phyloP scores from a whole-genome alignment of 2,329 filamentous ascomycete genomes.

The Arthrobotrys entomopaga region DNA sequence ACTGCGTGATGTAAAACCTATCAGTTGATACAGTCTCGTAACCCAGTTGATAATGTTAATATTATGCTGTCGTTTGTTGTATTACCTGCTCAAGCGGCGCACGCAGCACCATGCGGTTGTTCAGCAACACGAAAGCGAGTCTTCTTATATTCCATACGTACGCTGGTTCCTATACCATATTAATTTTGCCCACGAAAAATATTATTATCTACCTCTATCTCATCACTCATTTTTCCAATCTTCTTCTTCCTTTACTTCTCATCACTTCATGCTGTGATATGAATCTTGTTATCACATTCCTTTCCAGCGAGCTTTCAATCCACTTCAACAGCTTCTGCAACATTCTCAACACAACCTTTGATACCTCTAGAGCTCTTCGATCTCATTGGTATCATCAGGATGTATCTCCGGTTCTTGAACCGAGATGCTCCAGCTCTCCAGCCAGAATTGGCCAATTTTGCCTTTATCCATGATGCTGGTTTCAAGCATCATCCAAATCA shows the following conservation, averaged over 20 bases:
- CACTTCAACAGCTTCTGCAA: not conserved
- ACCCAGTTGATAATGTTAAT: too few relatives aligned
- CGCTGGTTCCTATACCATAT: too few relatives aligned
- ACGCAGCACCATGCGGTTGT: not conserved
- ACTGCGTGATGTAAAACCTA: not conserved
- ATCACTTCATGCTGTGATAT: not conserved
- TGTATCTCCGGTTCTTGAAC: slow-evolving; percentile 36
- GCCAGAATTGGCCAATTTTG: slow-evolving; percentile 28
- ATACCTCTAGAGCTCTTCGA: not conserved
- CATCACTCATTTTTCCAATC: too few relatives aligned
- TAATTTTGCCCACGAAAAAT: not conserved
- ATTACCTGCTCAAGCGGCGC: too few relatives aligned
- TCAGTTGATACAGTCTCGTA: too few relatives aligned
- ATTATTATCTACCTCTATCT: not conserved
- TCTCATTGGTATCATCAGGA: not conserved
- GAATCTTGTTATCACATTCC: too few relatives aligned
- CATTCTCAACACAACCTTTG: not conserved
- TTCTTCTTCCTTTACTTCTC: not conserved
- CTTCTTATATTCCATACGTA: too few relatives aligned
- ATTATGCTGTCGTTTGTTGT: not conserved
- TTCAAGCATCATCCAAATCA: slow-evolving; percentile 36
- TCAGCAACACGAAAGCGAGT: not conserved
- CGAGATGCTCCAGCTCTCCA: slow-evolving; percentile 13
- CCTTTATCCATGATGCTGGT: slow-evolving; percentile 26
- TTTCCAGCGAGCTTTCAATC: not conserved